Evolutionary conservation across 2,329 filamentous ascomycete genomes (phyloP).

Genomic region (Akanthomyces dipterigenus): DNA sequence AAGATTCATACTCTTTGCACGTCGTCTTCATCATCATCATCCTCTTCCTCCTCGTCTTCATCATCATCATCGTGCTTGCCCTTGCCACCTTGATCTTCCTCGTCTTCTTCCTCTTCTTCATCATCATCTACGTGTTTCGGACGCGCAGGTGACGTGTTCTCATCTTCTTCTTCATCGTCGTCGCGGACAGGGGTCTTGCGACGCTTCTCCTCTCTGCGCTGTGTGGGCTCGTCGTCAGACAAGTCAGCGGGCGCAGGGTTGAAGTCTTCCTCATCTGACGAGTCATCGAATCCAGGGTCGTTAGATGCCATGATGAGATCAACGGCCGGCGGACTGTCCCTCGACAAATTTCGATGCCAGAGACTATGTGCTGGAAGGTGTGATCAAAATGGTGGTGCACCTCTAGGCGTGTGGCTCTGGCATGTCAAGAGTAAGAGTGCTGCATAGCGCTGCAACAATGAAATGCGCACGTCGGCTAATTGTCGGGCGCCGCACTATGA

Average conservation of each 20-base stretch:
- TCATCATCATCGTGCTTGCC: slow-evolving; percentile 30
- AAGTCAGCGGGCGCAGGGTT: slow-evolving; percentile 70
- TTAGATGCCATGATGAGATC: slow-evolving; percentile 39
- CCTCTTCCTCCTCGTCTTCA: slow-evolving; percentile 33
- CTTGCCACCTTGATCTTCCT: slow-evolving; percentile 28
- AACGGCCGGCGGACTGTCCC: neutral
- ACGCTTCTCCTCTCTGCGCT: slow-evolving; percentile 34
- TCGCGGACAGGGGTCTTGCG: slow-evolving; percentile 5
- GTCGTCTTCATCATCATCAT: slow-evolving; percentile 57
- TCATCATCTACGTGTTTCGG: slow-evolving; percentile 24
- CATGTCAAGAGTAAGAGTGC: slow-evolving; percentile 9
- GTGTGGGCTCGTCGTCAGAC: slow-evolving; percentile 53
- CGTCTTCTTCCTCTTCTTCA: slow-evolving; percentile 39
- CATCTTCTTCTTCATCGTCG: slow-evolving; percentile 31
- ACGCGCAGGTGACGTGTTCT: slow-evolving; percentile 21
- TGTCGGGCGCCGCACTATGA: slow-evolving; percentile 3
- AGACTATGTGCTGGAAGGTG: slow-evolving; percentile 6
- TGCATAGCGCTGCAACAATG: neutral
- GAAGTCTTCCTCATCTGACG: slow-evolving; percentile 81
- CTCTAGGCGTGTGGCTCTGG: slow-evolving; percentile 9
- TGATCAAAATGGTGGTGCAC: neutral
- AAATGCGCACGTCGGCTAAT: slow-evolving; percentile 16
- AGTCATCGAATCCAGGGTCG: slow-evolving; percentile 49
- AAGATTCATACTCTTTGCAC: slow-evolving; percentile 52
- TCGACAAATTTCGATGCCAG: slow-evolving; percentile 7